Evolutionary conservation across 2,329 filamentous ascomycete species (phyloP).

Genomic region (Arthrobotrys entomopaga): DNA sequence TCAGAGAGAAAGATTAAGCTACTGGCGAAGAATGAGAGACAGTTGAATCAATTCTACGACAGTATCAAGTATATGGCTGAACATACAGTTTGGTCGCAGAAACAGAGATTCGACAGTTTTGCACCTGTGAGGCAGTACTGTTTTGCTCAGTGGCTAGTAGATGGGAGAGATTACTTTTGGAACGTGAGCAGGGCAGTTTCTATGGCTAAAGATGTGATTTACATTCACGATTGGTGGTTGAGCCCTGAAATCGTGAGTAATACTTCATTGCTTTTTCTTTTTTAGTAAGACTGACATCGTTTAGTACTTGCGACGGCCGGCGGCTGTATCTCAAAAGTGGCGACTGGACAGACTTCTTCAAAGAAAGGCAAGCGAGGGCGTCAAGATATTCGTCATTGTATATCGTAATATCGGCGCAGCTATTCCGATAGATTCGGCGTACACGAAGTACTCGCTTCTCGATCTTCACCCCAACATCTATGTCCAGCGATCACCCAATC

Average conservation of each 20-base stretch:
- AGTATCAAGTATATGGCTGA: slow-evolving; percentile 87
- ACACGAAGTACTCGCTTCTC: slow-evolving; percentile 94
- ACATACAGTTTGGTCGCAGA: slow-evolving; percentile 82
- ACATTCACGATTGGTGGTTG: slow-evolving; percentile 99
- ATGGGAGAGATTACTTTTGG: slow-evolving; percentile 99
- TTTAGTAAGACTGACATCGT: slow-evolving; percentile 5
- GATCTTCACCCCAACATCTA: slow-evolving; percentile 97
- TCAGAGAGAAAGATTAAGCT: slow-evolving; percentile 92
- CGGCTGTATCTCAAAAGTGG: slow-evolving; percentile 98
- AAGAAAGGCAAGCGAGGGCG: slow-evolving; percentile 89
- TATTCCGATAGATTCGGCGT: slow-evolving; percentile 96
- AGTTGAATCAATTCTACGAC: slow-evolving; percentile 90
- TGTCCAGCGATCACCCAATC: slow-evolving; percentile 93
- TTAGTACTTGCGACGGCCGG: slow-evolving; percentile 85
- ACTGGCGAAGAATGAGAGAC: slow-evolving; percentile 87
- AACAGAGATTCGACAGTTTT: slow-evolving; percentile 91
- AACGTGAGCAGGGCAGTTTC: slow-evolving; percentile 96
- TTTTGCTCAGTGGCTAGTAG: slow-evolving; percentile 95
- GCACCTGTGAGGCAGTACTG: slow-evolving; percentile 86
- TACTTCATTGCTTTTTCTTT: neutral
- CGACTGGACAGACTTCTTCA: slow-evolving; percentile 91
- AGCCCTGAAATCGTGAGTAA: slow-evolving; percentile 77
- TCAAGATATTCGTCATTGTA: slow-evolving; percentile 97
- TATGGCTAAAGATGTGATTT: slow-evolving; percentile 96
- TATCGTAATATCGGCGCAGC: slow-evolving; percentile 98